Percentiles rank a stretch among this genome's conserved stretches.
These are phyloP conservation scores for Colletotrichum limetticola DNA, from an alignment of 2,329 filamentous ascomycete genomes.

Conservation along the genomic window DNA sequence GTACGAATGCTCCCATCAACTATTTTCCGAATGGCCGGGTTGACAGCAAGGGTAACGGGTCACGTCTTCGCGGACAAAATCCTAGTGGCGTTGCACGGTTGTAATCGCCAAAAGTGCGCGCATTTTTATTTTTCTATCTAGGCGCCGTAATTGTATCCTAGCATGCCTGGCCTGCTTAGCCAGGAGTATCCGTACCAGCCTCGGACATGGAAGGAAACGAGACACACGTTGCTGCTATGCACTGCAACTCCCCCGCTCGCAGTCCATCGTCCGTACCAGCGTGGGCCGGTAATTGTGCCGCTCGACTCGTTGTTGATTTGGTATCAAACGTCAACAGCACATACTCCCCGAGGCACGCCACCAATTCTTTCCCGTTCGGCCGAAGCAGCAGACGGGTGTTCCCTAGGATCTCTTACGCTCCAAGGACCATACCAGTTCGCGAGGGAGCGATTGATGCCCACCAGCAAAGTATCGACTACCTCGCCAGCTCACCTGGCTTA, in stretches of 20 bases:
- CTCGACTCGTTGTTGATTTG: conserved; percentile 5
- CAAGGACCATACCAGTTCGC: background rate
- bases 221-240: background rate
- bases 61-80: conserved; percentile 8
- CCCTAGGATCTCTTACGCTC: background rate
- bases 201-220: conserved; percentile 10
- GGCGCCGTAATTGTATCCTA: background rate
- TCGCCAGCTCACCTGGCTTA: background rate
- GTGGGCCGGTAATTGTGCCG: background rate
- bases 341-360: background rate
- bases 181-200: background rate
- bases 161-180: background rate
- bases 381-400: background rate
- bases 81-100: conserved; percentile 29
- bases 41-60: conserved; percentile 16
- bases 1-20: background rate
- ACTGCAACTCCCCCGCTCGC: background rate
- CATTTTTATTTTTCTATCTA: background rate
- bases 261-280: background rate
- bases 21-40: conserved; percentile 18
- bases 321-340: background rate
- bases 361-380: conserved; percentile 7
- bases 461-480: conserved; percentile 2
- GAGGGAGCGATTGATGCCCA: background rate
- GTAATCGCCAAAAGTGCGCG: conserved; percentile 21